Conservation (phyloP, 139 green algal species). For the Chlamydomonas urium region DNA sequence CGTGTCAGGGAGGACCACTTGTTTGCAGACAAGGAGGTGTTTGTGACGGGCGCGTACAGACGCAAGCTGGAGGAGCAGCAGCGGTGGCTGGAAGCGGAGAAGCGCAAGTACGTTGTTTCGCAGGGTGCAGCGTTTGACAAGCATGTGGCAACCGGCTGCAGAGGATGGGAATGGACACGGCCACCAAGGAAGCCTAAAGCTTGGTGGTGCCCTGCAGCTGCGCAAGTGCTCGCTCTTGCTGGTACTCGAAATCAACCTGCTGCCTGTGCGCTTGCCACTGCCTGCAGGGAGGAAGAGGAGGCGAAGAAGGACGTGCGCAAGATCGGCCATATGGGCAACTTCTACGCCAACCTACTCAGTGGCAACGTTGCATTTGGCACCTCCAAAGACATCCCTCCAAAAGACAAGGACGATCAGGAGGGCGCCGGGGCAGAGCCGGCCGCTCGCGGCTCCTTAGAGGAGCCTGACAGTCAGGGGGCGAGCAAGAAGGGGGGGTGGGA, state of each 20-base stretch:
- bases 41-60: slow-evolving; percentile 90
- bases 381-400: not conserved
- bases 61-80: slow-evolving; percentile 92
- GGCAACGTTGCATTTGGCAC: slow-evolving; percentile 71
- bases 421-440: not conserved
- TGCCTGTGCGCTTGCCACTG: not conserved
- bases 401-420: not conserved
- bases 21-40: slow-evolving; percentile 79
- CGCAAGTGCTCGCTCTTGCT: not conserved
- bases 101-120: slow-evolving; percentile 35
- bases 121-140: not conserved
- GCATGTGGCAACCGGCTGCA: too few relatives aligned
- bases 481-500: not conserved
- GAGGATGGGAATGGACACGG: too few relatives aligned
- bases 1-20: slow-evolving; percentile 79
- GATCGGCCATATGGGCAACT: slow-evolving; percentile 83
- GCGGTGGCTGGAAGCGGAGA: slow-evolving; percentile 58
- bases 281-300: slow-evolving; percentile 61
- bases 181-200: too few relatives aligned
- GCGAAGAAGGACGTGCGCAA: slow-evolving; percentile 61
- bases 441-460: not conserved
- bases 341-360: slow-evolving; percentile 83
- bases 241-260: not conserved
- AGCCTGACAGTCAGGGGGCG: not conserved
- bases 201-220: too few relatives aligned